Base-by-base conservation (phyloP, 2,329 filamentous ascomycete genomes). In the Chrysosporium queenslandicum region DNA sequence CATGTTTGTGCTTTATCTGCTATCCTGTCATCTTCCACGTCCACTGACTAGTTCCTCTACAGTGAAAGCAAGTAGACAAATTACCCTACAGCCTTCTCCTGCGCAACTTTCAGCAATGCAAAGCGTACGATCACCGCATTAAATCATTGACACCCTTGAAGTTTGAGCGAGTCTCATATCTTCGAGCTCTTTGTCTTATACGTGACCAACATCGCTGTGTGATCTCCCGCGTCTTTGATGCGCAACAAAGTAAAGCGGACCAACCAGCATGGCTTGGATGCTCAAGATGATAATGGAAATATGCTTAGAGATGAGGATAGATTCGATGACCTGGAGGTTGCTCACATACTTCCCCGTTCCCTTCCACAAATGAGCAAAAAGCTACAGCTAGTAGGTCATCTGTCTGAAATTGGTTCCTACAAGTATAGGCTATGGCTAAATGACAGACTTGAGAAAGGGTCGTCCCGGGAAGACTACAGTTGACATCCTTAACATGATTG, bases 401-500 rank as follows among this genome's bases (percentile, higher is more conserved):
- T 25, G 3, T 27, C 30, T 30, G 36, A 54, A 25, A 20, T 32
- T 16, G 18, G 9, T 29, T 32, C 14, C 30, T n/a, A 2, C n/a
- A n/a, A n/a, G n/a, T n/a, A n/a, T n/a, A n/a, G n/a, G n/a, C n/a
- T n/a, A 27, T 45, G 27, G 29, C 27, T 32, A 32, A 45, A 45
- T 18, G 27, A 32, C 14, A 45, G 42, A 57, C 58, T n/a, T n/a
- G n/a, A n/a, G 59, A 58, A 43, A 39, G 39, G 54, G 57, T 34
- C 11, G 6, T 30, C 63, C 61, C 14, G 64, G 64, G 55, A 54
- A 64, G 59, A 59, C 62, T 0, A 64, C 67, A 14, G 58, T 73
- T 11, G 55, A 57, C 25, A 64, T 72, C 37, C 64, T 72, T 2
- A 68, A 72, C 29, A 72, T 72, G 66, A 70, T 73, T 56, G 70